Conservation (phyloP, 305 asterid species). For the Withania somnifera region DNA sequence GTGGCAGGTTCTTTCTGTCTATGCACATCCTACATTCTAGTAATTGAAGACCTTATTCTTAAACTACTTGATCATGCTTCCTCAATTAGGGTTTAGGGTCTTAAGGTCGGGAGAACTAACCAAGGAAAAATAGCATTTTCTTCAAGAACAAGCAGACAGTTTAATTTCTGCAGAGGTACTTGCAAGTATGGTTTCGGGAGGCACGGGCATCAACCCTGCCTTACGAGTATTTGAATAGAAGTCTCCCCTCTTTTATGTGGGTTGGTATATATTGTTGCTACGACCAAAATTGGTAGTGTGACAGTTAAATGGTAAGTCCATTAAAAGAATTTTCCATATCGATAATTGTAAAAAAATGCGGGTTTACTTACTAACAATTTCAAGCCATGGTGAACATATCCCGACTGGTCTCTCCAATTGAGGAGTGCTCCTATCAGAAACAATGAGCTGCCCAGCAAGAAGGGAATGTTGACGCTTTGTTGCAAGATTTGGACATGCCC, state of each 20-base stretch:
- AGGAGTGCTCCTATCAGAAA: slow-evolving; percentile 56
- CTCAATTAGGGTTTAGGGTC: background rate
- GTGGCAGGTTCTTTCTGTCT: background rate
- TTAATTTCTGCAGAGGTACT: background rate
- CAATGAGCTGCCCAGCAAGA: slow-evolving; percentile 56
- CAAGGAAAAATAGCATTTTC: background rate
- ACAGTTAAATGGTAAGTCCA: background rate
- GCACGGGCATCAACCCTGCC: background rate
- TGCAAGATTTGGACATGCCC: slow-evolving; percentile 75
- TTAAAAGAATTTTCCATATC: background rate
- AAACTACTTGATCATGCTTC: background rate
- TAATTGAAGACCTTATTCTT: background rate
- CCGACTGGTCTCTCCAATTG: slow-evolving; percentile 37
- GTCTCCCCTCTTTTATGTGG: background rate
- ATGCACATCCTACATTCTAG: background rate
- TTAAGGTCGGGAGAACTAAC: background rate
- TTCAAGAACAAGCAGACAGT: background rate
- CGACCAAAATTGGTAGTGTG: background rate
- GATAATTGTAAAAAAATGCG: background rate
- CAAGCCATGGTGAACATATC: slow-evolving; percentile 36
- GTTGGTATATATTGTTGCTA: background rate
- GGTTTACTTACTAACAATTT: slow-evolving; percentile 36
- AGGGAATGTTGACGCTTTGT: slow-evolving; percentile 58
- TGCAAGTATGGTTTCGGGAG: background rate
- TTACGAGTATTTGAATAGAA: background rate